Conservation (phyloP, 2,329 filamentous ascomycete species). For the Cordyceps pruinosa region DNA sequence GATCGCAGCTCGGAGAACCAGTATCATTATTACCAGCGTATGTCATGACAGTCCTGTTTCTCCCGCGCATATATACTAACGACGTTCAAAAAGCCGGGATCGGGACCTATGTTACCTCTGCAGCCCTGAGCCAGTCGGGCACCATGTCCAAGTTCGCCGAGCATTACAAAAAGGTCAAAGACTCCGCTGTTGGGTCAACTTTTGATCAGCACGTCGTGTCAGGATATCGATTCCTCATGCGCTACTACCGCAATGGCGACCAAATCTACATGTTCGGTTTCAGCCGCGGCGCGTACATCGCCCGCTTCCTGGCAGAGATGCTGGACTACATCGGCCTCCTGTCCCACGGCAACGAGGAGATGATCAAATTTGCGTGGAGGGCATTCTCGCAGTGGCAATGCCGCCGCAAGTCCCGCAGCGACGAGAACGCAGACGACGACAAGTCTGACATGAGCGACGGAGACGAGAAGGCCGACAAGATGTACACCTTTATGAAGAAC, state of each 20-base stretch:
- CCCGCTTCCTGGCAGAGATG: conserved; percentile 75
- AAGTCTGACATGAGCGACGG: conserved; percentile 30
- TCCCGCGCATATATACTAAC: background rate
- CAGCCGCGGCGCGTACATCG: conserved; percentile 65
- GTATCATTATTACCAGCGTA: conserved; percentile 58
- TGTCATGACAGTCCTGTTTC: background rate
- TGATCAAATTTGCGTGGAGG: conserved; percentile 80
- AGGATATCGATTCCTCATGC: conserved; percentile 74
- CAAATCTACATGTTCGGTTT: conserved; percentile 70
- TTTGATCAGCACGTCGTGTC: conserved; percentile 80
- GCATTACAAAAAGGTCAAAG: conserved; percentile 67
- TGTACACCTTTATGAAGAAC: conserved; percentile 68
- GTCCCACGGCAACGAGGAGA: conserved; percentile 76
- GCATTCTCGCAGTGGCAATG: conserved; percentile 69
- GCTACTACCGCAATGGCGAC: conserved; percentile 58
- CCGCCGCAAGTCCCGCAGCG: conserved; percentile 60
- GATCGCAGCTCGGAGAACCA: conserved; percentile 57
- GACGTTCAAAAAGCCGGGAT: conserved; percentile 48
- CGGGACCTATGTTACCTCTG: conserved; percentile 63
- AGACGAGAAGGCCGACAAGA: conserved; percentile 32
- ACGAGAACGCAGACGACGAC: conserved; percentile 41
- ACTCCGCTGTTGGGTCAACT: conserved; percentile 71
- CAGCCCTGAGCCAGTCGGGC: conserved; percentile 51
- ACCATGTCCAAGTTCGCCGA: conserved; percentile 50
- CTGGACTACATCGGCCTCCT: conserved; percentile 74